Percentiles rank a stretch among this genome's conserved stretches.
Evolutionary conservation across 192 early-diverging fungal genomes (phyloP).

Genomic region (Coemansia sp.): DNA sequence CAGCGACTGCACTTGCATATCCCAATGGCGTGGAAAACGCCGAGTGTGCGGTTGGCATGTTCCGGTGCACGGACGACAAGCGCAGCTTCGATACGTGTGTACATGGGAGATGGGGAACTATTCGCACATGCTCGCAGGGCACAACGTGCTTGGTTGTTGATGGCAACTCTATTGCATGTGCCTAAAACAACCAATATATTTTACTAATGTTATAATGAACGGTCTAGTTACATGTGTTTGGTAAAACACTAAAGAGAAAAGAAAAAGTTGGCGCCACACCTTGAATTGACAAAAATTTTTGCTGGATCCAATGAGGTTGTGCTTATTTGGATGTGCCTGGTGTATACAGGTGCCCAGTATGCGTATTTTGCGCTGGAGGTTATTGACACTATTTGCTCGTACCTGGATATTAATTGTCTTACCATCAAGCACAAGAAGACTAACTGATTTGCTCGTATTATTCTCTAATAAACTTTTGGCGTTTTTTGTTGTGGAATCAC

Average conservation of each 20-base stretch:
- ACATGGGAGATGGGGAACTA: conserved; percentile 37
- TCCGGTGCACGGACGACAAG: conserved; percentile 21
- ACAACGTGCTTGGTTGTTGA: conserved; percentile 23
- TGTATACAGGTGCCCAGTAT: conserved; percentile 62
- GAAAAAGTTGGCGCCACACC: conserved; percentile 29
- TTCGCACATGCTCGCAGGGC: conserved; percentile 30
- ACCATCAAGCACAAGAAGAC: conserved; percentile 67
- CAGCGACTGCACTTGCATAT: background rate
- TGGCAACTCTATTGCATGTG: conserved; percentile 28
- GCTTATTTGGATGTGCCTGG: conserved; percentile 59
- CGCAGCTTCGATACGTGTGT: conserved; percentile 38
- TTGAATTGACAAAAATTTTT: conserved; percentile 57
- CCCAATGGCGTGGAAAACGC: background rate
- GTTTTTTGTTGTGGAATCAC: too few relatives aligned
- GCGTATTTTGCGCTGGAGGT: conserved; percentile 69
- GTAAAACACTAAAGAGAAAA: too few relatives aligned
- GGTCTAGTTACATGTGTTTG: too few relatives aligned
- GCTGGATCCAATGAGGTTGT: conserved; percentile 56
- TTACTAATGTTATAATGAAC: too few relatives aligned
- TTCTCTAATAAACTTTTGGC: too few relatives aligned
- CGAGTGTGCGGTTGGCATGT: conserved; percentile 12
- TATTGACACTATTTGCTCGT: conserved; percentile 70
- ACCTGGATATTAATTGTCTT: conserved; percentile 78
- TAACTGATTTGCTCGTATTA: background rate
- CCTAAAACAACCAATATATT: background rate